phyloP scores from a whole-genome alignment of 192 early-diverging fungal genomes.

The Linnemannia zychae region DNA sequence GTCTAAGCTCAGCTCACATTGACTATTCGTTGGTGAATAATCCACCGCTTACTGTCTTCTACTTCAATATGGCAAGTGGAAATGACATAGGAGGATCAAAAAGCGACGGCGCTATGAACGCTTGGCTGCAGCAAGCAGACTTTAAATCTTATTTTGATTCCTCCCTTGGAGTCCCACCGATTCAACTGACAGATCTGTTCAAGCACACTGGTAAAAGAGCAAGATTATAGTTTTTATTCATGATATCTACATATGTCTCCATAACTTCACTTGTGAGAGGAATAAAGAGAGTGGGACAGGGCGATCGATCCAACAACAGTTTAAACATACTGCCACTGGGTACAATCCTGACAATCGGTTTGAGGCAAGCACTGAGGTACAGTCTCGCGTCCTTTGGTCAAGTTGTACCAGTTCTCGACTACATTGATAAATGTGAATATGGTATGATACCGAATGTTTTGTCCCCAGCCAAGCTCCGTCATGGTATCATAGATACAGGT shows the following conservation, averaged over 20 bases:
- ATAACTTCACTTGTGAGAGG: not conserved
- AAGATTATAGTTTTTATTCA: too few relatives aligned
- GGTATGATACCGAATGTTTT: constrained; percentile 80
- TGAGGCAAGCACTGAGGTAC: constrained; percentile 45
- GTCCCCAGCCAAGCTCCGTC: constrained; percentile 68
- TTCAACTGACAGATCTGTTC: too few relatives aligned
- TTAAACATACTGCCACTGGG: constrained; percentile 78
- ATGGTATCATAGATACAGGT: constrained; percentile 75
- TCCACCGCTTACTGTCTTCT: too few relatives aligned
- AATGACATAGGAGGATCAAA: too few relatives aligned
- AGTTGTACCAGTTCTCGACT: constrained; percentile 41
- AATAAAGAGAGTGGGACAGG: not conserved
- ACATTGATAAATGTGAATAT: constrained; percentile 81
- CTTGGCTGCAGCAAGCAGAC: too few relatives aligned
- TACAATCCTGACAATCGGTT: constrained; percentile 79
- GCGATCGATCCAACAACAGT: not conserved
- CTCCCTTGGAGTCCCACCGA: too few relatives aligned
- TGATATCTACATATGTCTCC: too few relatives aligned
- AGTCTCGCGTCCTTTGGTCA: constrained; percentile 29
- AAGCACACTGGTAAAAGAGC: too few relatives aligned
- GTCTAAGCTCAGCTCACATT: constrained; percentile 94
- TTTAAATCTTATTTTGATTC: too few relatives aligned
- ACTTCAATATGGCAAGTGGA: too few relatives aligned
- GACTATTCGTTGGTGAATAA: constrained; percentile 89
- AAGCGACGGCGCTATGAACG: too few relatives aligned